Percentiles rank a stretch among this genome's conserved stretches.
Conservation (phyloP, 108 stramenopile species). For the Nitzschia sp. region DNA sequence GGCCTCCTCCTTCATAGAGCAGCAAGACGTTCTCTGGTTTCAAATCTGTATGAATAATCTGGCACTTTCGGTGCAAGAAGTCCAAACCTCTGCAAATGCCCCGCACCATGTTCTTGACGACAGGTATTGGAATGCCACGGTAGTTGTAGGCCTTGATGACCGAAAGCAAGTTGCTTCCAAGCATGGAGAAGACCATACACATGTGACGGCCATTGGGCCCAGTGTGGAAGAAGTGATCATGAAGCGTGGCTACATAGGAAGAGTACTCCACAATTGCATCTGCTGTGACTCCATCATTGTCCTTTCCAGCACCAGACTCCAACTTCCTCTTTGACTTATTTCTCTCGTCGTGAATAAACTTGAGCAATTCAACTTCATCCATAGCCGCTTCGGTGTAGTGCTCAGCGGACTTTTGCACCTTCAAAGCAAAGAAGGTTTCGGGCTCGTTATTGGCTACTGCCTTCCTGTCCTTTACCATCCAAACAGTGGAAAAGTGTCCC, state of each 20-base stretch:
- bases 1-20: slow-evolving; percentile 52
- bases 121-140: slow-evolving; percentile 89
- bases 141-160: slow-evolving; percentile 96
- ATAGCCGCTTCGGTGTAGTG: slow-evolving; percentile 98
- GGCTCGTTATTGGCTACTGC: slow-evolving; percentile 35
- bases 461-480: slow-evolving; percentile 86
- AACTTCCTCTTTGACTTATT: slow-evolving; percentile 47
- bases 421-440: slow-evolving; percentile 80
- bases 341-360: slow-evolving; percentile 74
- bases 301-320: slow-evolving; percentile 20
- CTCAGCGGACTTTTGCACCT: slow-evolving; percentile 96
- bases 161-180: slow-evolving; percentile 92
- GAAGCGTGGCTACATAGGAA: slow-evolving; percentile 79
- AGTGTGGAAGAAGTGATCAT: slow-evolving; percentile 93
- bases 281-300: slow-evolving; percentile 53
- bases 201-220: slow-evolving; percentile 96
- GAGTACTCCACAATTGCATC: slow-evolving; percentile 66
- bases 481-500: slow-evolving; percentile 99
- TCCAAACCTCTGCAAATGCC: slow-evolving; percentile 92
- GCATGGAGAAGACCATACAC: slow-evolving; percentile 98
- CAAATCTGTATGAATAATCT: slow-evolving; percentile 97
- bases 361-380: slow-evolving; percentile 95
- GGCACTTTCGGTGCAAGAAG: slow-evolving; percentile 91
- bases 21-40: slow-evolving; percentile 97
- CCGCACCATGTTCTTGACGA: slow-evolving; percentile 86